These are phyloP conservation scores for Pisolithus sp. DNA, from an alignment of 768 basidiomycete genomes.

Conservation along the genomic window DNA sequence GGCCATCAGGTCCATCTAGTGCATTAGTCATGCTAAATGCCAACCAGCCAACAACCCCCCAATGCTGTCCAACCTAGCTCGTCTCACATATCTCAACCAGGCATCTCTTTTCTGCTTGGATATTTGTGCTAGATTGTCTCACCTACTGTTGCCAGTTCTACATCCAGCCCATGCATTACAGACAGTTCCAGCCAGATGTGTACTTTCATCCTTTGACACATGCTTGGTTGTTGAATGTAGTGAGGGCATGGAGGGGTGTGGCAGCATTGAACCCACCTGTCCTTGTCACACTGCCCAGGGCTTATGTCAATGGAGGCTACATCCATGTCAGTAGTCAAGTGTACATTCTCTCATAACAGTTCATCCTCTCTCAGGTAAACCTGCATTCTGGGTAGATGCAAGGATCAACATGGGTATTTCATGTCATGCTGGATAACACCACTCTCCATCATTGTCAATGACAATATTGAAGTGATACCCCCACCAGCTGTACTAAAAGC, in stretches of 20 bases:
- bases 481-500: conserved; percentile 19
- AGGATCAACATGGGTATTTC: conserved; percentile 22
- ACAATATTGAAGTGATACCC: conserved; percentile 14
- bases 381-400: conserved; percentile 13
- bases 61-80: conserved; percentile 4
- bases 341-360: conserved; percentile 10
- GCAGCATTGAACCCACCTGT: conserved; percentile 40
- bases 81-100: conserved; percentile 8
- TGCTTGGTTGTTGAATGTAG: conserved; percentile 48
- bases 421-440: conserved; percentile 24
- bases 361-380: conserved; percentile 9
- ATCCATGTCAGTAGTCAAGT: conserved; percentile 21
- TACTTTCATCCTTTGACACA: conserved; percentile 34
- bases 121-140: not conserved
- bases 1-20: conserved; percentile 2
- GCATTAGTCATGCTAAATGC: conserved; percentile 10
- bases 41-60: conserved; percentile 11
- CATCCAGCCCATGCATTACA: conserved; percentile 23
- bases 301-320: conserved; percentile 15
- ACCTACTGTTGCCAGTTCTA: conserved; percentile 7
- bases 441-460: conserved; percentile 31
- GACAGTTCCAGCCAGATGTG: conserved; percentile 31
- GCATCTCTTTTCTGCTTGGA: conserved; percentile 5
- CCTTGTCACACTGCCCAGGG: conserved; percentile 16
- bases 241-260: conserved; percentile 61